Evolutionary conservation across 352 stramenopile species (phyloP).

Genomic region (Thraustochytrium sp.): DNA sequence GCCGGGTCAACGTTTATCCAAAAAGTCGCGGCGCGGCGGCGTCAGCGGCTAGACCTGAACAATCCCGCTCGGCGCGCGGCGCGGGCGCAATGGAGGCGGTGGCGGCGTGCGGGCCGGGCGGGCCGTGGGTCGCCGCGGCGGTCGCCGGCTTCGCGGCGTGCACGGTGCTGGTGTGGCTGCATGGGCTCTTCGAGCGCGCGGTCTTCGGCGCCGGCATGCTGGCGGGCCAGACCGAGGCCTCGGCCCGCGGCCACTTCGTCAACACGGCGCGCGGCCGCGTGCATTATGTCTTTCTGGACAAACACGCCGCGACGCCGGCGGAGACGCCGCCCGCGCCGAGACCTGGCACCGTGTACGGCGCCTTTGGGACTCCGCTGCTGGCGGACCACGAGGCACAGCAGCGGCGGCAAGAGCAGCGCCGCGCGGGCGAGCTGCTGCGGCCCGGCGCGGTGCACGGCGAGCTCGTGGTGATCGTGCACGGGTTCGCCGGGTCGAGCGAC

Average conservation of each 20-base stretch:
- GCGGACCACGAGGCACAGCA: neutral
- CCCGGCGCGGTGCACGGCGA: slow-evolving; percentile 15
- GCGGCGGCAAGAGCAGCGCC: neutral
- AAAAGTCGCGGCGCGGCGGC: too few relatives aligned
- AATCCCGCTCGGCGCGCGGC: neutral
- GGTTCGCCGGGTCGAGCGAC: slow-evolving; percentile 23
- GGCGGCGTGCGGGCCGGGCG: neutral
- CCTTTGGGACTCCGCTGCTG: neutral
- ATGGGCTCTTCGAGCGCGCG: neutral
- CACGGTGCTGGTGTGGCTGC: slow-evolving; percentile 8
- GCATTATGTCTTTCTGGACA: slow-evolving; percentile 32
- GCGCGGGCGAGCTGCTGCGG: neutral
- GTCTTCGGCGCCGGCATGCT: slow-evolving; percentile 4
- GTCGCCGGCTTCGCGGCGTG: neutral
- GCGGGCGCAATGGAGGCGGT: neutral
- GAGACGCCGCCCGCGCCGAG: neutral
- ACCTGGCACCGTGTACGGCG: neutral
- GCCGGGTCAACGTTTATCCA: too few relatives aligned
- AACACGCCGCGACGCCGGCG: neutral
- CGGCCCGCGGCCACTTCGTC: neutral
- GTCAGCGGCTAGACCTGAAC: too few relatives aligned
- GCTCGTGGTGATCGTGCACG: slow-evolving; percentile 35
- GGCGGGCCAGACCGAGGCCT: neutral
- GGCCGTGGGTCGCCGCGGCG: neutral
- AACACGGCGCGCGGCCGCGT: neutral